A percentile compares a stretch with the other conserved stretches of the same genome.
These are phyloP conservation scores for Protomyces inundatus DNA, from an alignment of 1,139 yeast genomes.

Conservation along the genomic window DNA sequence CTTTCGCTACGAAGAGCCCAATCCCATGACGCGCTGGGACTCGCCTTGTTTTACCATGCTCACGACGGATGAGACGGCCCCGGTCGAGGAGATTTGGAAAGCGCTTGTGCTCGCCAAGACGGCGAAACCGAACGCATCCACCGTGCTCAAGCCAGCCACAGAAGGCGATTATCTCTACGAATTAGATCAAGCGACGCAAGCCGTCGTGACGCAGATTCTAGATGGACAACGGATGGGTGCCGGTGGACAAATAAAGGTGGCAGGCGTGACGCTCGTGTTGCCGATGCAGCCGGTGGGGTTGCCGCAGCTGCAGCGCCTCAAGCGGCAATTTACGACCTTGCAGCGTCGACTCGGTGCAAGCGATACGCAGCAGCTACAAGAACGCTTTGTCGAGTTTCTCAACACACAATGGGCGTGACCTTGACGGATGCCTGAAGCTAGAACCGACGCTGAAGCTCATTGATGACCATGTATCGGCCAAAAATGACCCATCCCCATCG, in stretches of 20 bases:
- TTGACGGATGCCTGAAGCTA: not conserved
- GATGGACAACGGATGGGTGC: constrained; percentile 57
- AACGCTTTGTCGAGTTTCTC: constrained; percentile 68
- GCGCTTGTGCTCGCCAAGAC: constrained; percentile 59
- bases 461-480: constrained; percentile 65
- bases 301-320: constrained; percentile 74
- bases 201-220: constrained; percentile 53
- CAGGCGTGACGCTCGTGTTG: constrained; percentile 46
- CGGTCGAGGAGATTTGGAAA: constrained; percentile 68
- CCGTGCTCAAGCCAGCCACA: constrained; percentile 57
- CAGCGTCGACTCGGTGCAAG: constrained; percentile 57
- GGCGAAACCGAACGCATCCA: constrained; percentile 56
- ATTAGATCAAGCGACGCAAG: constrained; percentile 66
- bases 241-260: constrained; percentile 38
- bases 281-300: constrained; percentile 62
- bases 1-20: constrained; percentile 92
- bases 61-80: constrained; percentile 51
- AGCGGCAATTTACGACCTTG: constrained; percentile 73
- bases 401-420: constrained; percentile 38
- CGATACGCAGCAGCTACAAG: constrained; percentile 60
- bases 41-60: constrained; percentile 76
- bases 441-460: constrained; percentile 48
- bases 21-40: constrained; percentile 83
- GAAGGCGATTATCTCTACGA: constrained; percentile 72
- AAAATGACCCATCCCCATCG: constrained; percentile 80